phyloP scores from a whole-genome alignment of 306 rosid species.

The Quercus glauca region DNA sequence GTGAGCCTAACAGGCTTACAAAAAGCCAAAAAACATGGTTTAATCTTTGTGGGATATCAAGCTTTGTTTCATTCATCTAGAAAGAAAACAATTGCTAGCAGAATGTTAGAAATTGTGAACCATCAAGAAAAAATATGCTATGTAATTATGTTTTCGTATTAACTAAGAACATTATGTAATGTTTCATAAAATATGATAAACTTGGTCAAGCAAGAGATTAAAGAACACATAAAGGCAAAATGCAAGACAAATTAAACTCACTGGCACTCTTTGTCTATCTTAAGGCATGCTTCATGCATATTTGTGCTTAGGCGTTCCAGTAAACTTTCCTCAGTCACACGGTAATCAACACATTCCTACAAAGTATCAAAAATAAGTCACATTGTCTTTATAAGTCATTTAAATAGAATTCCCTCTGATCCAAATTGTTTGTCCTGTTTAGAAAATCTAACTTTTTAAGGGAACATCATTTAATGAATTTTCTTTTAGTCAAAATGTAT shows the following conservation, averaged over 20 bases:
- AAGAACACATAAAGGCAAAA: background rate
- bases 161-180: background rate
- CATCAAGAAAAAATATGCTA: background rate
- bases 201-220: background rate
- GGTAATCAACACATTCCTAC: constrained; percentile 39
- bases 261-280: constrained; percentile 70
- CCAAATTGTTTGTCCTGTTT: no score
- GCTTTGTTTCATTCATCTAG: no score
- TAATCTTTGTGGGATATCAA: no score
- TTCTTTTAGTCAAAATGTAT: no score
- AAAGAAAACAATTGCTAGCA: no score
- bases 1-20: no score
- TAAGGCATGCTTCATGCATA: constrained; percentile 65
- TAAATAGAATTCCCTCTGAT: no score
- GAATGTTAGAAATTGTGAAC: background rate
- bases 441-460: no score
- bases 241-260: constrained; percentile 15
- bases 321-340: constrained; percentile 63
- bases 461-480: no score
- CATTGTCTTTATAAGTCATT: background rate
- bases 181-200: background rate
- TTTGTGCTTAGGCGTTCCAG: constrained; percentile 57
- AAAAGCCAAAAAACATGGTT: no score
- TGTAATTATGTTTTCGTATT: background rate
- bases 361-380: background rate